phyloP scores from a whole-genome alignment of 2,329 filamentous ascomycete species.

The Neofusicoccum laricinum region DNA sequence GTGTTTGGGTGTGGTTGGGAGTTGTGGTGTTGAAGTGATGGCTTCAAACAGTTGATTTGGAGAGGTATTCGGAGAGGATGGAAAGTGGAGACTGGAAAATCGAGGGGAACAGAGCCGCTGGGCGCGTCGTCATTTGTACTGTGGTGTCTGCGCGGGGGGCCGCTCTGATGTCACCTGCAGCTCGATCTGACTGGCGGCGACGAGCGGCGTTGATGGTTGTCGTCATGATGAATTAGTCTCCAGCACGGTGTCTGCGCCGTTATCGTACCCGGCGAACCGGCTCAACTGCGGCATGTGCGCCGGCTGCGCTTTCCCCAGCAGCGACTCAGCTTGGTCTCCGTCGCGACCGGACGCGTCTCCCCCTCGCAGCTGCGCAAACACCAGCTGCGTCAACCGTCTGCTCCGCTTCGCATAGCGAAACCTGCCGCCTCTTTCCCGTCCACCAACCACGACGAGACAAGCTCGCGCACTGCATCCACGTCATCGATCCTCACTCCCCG shows the following conservation, averaged over 20 bases:
- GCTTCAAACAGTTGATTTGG: not conserved
- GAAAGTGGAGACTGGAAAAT: not conserved
- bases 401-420: not conserved
- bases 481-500: too few species aligned
- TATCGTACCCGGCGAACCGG: not conserved
- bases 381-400: not conserved
- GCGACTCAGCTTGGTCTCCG: not conserved
- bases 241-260: not conserved
- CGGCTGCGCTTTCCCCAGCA: not conserved
- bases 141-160: not conserved
- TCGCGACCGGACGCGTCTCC: constrained; percentile 10
- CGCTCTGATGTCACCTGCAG: not conserved
- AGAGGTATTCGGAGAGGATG: not conserved
- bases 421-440: not conserved
- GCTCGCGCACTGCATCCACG: not conserved
- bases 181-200: not conserved
- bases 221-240: constrained; percentile 1
- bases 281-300: not conserved
- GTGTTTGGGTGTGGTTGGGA: not conserved
- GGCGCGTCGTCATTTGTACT: not conserved
- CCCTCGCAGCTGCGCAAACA: not conserved
- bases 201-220: not conserved
- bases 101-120: too few species aligned
- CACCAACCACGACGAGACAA: not conserved
- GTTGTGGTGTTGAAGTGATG: not conserved